phyloP scores from a whole-genome alignment of 441 rosid genomes.

The Populus hybrid region DNA sequence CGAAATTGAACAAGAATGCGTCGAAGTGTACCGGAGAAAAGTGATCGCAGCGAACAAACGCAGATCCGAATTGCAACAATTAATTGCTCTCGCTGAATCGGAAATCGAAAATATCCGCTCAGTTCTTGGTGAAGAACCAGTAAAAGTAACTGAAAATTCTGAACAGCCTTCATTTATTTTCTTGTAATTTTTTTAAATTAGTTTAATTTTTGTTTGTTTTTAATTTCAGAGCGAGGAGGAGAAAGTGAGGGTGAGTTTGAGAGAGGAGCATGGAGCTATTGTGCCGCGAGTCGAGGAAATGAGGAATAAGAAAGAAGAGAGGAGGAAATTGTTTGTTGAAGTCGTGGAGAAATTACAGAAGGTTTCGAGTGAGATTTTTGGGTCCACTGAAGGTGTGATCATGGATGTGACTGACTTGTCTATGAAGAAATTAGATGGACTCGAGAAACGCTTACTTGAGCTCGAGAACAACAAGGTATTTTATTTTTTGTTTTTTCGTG shows the following conservation, averaged over 20 bases:
- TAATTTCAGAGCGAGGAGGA: constrained; percentile 38
- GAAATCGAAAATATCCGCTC: constrained; percentile 67
- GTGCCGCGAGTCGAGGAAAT: constrained; percentile 52
- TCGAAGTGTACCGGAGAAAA: constrained; percentile 54
- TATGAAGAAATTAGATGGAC: constrained; percentile 52
- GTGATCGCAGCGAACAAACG: constrained; percentile 48
- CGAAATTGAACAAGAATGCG: constrained; percentile 63
- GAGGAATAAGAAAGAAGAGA: constrained; percentile 54
- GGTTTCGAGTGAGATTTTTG: constrained; percentile 53
- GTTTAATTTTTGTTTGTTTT: neutral
- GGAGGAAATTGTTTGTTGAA: constrained; percentile 52
- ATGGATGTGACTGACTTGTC: constrained; percentile 65
- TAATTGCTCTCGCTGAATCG: constrained; percentile 49
- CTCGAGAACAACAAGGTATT: constrained; percentile 75
- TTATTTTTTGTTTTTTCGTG: neutral
- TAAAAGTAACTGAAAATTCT: constrained; percentile 32
- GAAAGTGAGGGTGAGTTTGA: constrained; percentile 45
- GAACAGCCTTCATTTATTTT: neutral
- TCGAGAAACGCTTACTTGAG: constrained; percentile 41
- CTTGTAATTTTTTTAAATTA: neutral
- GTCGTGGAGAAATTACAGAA: constrained; percentile 49
- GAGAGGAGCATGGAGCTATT: constrained; percentile 49
- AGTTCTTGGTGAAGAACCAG: constrained; percentile 56
- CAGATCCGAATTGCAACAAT: constrained; percentile 46
- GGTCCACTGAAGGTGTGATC: constrained; percentile 30